These are phyloP conservation scores for Phytophthora podocarpi DNA, from an alignment of 352 stramenopile species.

Conservation along the genomic window DNA sequence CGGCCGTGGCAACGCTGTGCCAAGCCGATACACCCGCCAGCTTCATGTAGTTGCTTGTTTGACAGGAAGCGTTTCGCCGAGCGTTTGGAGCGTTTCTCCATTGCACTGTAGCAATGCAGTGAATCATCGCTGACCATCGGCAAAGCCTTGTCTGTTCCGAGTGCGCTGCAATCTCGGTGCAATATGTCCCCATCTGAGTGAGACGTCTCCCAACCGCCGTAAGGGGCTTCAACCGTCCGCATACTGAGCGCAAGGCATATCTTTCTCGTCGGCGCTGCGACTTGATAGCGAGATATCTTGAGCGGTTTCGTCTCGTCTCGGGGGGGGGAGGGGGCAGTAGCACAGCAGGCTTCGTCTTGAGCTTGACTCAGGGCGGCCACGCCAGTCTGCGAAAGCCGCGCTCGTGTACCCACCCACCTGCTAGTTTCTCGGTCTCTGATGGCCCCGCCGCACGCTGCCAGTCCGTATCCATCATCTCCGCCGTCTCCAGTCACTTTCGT, in stretches of 20 bases:
- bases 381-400: constrained; percentile 12
- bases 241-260: not conserved
- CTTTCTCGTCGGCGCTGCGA: no score
- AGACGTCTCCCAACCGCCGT: not conserved
- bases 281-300: not conserved
- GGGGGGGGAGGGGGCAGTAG: constrained; percentile 4
- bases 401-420: not conserved
- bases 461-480: constrained; percentile 4
- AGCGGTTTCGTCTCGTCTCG: not conserved
- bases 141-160: not conserved
- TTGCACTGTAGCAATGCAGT: no score
- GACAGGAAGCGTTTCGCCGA: not conserved
- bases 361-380: not conserved
- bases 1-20: no score
- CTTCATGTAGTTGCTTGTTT: no score
- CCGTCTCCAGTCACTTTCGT: constrained; percentile 19
- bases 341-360: not conserved
- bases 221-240: not conserved
- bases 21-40: no score
- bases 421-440: constrained; percentile 6
- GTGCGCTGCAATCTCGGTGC: not conserved
- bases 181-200: no score
- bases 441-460: not conserved
- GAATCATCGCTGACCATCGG: no score
- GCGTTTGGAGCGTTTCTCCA: not conserved